A percentile compares a stretch with the other conserved stretches of the same genome.
Conservation (phyloP, 805 yeast species). For the Novakomyces olei region DNA sequence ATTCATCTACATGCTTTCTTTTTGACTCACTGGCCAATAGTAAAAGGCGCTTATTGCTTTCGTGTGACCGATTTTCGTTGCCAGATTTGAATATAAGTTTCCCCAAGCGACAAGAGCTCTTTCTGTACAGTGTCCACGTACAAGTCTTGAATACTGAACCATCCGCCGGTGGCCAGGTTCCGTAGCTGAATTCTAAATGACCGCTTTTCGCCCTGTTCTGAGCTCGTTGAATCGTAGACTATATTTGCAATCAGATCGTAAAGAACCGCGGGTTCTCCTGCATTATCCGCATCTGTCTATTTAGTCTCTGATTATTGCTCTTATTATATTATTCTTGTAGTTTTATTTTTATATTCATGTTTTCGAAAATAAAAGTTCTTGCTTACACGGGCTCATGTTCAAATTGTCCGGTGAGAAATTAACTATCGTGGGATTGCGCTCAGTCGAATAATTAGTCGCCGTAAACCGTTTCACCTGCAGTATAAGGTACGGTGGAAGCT, state of each 20-base stretch:
- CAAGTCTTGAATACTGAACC: constrained; percentile 41
- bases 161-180: constrained; percentile 17
- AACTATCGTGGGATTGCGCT: constrained; percentile 39
- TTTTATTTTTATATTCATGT: no score
- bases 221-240: constrained; percentile 17
- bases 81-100: constrained; percentile 34
- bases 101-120: constrained; percentile 39
- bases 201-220: constrained; percentile 15
- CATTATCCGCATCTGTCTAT: no score
- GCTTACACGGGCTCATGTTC: constrained; percentile 18
- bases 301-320: no score
- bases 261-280: constrained; percentile 10
- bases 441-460: constrained; percentile 17
- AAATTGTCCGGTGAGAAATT: constrained; percentile 27
- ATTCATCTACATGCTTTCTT: no score
- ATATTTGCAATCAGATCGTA: constrained; percentile 32
- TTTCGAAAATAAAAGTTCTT: constrained; percentile 4
- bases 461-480: constrained; percentile 35
- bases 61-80: no score
- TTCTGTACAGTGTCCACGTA: constrained; percentile 25
- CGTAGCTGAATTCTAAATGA: constrained; percentile 30
- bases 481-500: constrained; percentile 32
- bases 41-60: no score
- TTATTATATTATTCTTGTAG: no score
- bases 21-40: no score